These are phyloP conservation scores for Diaporthe batatas DNA, from an alignment of 2,329 filamentous ascomycete species.

Conservation along the genomic window DNA sequence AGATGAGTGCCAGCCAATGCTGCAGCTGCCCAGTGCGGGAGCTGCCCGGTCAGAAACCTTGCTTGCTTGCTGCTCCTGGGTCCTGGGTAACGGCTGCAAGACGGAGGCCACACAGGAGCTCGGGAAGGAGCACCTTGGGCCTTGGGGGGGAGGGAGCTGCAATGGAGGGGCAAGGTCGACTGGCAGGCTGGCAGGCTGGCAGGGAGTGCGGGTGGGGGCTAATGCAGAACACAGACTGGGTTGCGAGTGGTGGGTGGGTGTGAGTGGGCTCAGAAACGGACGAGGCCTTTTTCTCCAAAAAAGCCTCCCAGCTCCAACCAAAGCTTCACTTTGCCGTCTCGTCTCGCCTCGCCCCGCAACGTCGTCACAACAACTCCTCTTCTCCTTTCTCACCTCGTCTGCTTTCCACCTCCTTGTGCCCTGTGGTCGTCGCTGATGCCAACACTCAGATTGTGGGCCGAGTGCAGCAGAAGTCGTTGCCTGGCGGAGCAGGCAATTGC, in stretches of 20 bases:
- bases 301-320: slow-evolving; percentile 1
- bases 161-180: slow-evolving; percentile 28
- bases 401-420: not conserved
- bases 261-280: slow-evolving; percentile 24
- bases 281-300: slow-evolving; percentile 4
- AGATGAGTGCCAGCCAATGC: slow-evolving; percentile 15
- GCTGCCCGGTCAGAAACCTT: slow-evolving; percentile 16
- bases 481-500: slow-evolving; percentile 1
- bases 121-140: slow-evolving; percentile 14
- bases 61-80: too few relatives aligned
- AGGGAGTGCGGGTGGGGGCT: slow-evolving; percentile 20
- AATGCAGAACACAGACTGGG: slow-evolving; percentile 34
- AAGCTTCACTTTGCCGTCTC: not conserved
- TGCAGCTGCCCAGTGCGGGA: slow-evolving; percentile 10
- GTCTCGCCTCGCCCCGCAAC: not conserved
- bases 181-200: slow-evolving; percentile 6
- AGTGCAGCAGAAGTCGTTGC: not conserved
- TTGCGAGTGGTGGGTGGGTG: not conserved
- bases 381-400: not conserved
- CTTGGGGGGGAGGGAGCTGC: slow-evolving; percentile 5
- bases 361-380: not conserved
- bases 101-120: not conserved
- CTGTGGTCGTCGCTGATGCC: not conserved
- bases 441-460: not conserved
- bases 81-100: slow-evolving; percentile 16